These are phyloP conservation scores for Pseudopyricularia cyperi DNA, from an alignment of 2,329 filamentous ascomycete genomes.

Conservation along the genomic window DNA sequence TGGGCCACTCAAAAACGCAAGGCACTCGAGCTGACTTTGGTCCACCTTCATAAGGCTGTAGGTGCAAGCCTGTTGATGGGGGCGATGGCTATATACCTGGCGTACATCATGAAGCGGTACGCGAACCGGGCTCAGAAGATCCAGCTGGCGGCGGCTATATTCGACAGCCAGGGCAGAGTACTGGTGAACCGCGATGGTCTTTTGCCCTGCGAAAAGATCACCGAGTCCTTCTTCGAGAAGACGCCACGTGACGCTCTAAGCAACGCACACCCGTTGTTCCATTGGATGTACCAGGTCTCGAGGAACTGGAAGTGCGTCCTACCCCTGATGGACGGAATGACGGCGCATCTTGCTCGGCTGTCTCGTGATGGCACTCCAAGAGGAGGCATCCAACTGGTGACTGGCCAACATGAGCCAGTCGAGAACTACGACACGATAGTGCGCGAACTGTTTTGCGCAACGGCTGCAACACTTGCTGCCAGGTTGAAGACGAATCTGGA, in stretches of 20 bases:
- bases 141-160: constrained; percentile 46
- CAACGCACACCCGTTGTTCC: constrained; percentile 64
- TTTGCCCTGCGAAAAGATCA: constrained; percentile 63
- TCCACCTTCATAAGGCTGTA: constrained; percentile 35
- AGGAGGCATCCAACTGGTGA: constrained; percentile 30
- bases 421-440: constrained; percentile 65
- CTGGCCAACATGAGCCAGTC: constrained; percentile 43
- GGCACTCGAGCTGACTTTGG: constrained; percentile 4
- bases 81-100: constrained; percentile 38
- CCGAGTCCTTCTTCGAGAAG: constrained; percentile 59
- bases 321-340: constrained; percentile 60
- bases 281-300: constrained; percentile 77
- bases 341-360: constrained; percentile 48
- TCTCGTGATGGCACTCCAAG: constrained; percentile 20
- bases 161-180: constrained; percentile 52
- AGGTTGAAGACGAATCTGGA: constrained; percentile 50
- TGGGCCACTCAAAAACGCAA: neutral
- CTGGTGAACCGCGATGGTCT: constrained; percentile 58
- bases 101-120: constrained; percentile 36
- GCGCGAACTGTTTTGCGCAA: constrained; percentile 71
- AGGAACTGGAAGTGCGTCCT: constrained; percentile 61
- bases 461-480: constrained; percentile 60
- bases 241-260: constrained; percentile 56
- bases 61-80: constrained; percentile 48
- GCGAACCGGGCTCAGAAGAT: constrained; percentile 50